Conservation (phyloP, 148 eudicot species). For the Arctostaphylos glauca region DNA sequence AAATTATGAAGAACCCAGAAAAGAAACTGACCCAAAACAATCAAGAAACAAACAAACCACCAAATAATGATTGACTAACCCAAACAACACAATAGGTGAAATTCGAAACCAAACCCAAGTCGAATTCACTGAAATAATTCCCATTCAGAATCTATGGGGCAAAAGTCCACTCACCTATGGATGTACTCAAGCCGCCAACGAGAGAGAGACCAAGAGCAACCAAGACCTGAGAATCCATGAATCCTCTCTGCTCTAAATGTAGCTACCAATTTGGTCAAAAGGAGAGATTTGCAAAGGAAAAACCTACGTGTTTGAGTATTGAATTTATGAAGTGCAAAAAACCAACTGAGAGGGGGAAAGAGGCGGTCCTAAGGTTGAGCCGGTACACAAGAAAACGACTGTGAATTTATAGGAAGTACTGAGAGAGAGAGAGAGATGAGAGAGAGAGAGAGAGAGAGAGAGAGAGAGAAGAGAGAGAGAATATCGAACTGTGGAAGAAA, state of each 20-base stretch:
- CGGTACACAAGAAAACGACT: not conserved
- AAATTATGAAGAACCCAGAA: not conserved
- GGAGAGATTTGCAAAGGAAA: not conserved
- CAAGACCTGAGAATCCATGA: conserved; percentile 88
- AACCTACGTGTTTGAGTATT: conserved; percentile 2
- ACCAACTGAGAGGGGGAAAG: too few relatives aligned
- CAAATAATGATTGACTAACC: not conserved
- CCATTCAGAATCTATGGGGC: not conserved
- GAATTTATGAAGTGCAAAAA: not conserved
- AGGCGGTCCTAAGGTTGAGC: too few relatives aligned
- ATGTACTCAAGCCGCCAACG: conserved; percentile 95
- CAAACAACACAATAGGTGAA: not conserved
- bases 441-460: not conserved
- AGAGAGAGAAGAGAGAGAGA: not conserved
- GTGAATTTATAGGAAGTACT: not conserved
- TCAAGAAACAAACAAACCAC: not conserved
- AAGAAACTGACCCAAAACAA: not conserved
- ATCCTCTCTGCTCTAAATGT: conserved; percentile 14
- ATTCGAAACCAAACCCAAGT: not conserved
- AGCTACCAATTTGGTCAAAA: conserved; percentile 7
- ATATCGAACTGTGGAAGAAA: conserved; percentile 27
- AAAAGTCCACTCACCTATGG: conserved; percentile 50
- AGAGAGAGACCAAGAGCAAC: conserved; percentile 92
- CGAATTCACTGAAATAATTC: not conserved
- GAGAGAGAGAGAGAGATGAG: not conserved